Evolutionary conservation across 2,329 filamentous ascomycete species (phyloP).

Genomic region (Sclerotinia trifoliorum): DNA sequence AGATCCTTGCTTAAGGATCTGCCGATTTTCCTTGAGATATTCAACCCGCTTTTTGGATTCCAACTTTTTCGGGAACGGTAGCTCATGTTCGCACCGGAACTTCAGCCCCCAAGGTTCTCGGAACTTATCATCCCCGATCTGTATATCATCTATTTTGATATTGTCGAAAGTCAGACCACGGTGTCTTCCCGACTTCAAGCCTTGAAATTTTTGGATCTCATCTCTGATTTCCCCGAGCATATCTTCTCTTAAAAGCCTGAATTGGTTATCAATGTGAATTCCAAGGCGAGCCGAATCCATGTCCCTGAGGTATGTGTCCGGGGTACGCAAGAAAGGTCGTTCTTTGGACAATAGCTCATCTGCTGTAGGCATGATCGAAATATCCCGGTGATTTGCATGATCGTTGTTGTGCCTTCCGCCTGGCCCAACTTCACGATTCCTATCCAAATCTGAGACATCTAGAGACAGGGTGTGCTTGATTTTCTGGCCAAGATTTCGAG

Average conservation of each 20-base stretch:
- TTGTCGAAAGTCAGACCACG: slow-evolving; percentile 42
- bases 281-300: slow-evolving; percentile 42
- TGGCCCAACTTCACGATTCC: slow-evolving; percentile 39
- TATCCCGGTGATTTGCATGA: slow-evolving; percentile 56
- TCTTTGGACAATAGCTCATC: slow-evolving; percentile 60
- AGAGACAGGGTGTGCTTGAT: slow-evolving; percentile 44
- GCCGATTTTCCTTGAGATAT: slow-evolving; percentile 48
- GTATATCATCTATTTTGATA: slow-evolving; percentile 25
- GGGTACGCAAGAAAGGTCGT: slow-evolving; percentile 54
- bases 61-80: slow-evolving; percentile 45
- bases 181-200: slow-evolving; percentile 49
- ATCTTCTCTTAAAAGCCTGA: slow-evolving; percentile 68
- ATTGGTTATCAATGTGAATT: slow-evolving; percentile 67
- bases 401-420: slow-evolving; percentile 77
- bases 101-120: slow-evolving; percentile 43
- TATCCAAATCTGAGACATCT: slow-evolving; percentile 24
- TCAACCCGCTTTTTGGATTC: slow-evolving; percentile 42
- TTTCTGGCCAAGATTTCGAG: slow-evolving; percentile 43
- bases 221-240: slow-evolving; percentile 65
- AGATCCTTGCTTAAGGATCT: slow-evolving; percentile 57
- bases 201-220: slow-evolving; percentile 53
- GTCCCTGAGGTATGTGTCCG: slow-evolving; percentile 48
- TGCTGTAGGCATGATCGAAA: slow-evolving; percentile 63
- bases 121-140: slow-evolving; percentile 28
- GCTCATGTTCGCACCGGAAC: slow-evolving; percentile 45